Base-by-base conservation (phyloP, 1,284 basidiomycete genomes). In the Coniophora puteana region DNA sequence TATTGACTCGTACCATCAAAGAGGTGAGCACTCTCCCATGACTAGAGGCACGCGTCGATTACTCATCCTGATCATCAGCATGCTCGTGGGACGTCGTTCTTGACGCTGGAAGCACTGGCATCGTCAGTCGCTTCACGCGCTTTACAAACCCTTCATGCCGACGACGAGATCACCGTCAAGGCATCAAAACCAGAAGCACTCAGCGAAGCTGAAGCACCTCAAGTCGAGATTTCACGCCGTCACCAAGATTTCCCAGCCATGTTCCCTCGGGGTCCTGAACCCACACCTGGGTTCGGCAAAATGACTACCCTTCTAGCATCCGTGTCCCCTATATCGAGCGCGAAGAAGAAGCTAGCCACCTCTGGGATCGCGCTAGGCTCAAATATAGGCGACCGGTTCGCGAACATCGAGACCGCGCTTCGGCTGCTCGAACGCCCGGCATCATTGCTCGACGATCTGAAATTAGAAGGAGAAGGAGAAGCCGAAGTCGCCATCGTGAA, bases 321-420 rank as follows among this genome's bases (percentile, higher is more conserved):
- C 10, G 13, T 10, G 10, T n/a, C 22, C 32, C 22, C 21, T 11
- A 24, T n/a, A n/a, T n/a, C n/a, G n/a, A n/a, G n/a, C n/a, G n/a
- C n/a, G n/a, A n/a, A n/a, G n/a, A n/a, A n/a, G n/a, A n/a, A n/a
- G n/a, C n/a, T 40, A 0, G 66, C 71, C 44, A 61, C 62, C 1
- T 83, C 72, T 4, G 83, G 83, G 5, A 72, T 98, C 32, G 91
- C 91, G 1, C 64, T 98, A 3, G 95, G 94, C 1, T 89, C 92
- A 1, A 98, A 98, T 56, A 71, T 97, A 0, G 93, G 93, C 1
- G 91, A 96, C 61, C 72, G 89, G 3, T 85, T 92, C 40, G 72
- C 72, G n/a, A 86, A 96, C 57, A 87, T 98, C 46, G 83, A 90
- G 51, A 65, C 69, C 21, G 91, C 92, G 0, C 66, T 93, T 6